Evolutionary conservation across 495 filamentous ascomycete species (phyloP), one percentile per base, ranked within the genome.

Genomic region (Sordaria brevicollis): DNA sequence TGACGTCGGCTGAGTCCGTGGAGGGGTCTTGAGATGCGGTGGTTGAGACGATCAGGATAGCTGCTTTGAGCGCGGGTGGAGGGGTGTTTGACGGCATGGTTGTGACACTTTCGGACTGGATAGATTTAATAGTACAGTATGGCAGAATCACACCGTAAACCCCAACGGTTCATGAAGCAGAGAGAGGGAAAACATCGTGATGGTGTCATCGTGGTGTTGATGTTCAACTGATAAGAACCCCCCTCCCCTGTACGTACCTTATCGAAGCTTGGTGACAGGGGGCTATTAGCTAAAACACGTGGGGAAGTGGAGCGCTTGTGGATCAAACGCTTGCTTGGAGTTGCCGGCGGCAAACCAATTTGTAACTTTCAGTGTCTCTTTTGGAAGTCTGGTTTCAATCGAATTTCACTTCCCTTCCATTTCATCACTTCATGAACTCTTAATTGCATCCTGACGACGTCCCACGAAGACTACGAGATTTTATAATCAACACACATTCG

Each of bases 31-130:
- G 82, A 31, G 88, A 88, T 37, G 95, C 95, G n/a, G 96, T 98
- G 67, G 96, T 95, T 2, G 95, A 98, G 54, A 99, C 86, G 74
- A 98, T 86, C 37, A 99, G 85, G 54, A 99, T 91, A 15, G 89
- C 91, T 34, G 89, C 91, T 72, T 78, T 85, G 29, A 94, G 79
- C 39, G 77, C 76, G 13, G 74, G 21, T 37, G 68, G 73, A 33
- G 79, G 76, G 76, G 85, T 62, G 8, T 6, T 15, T 62, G 49
- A 31, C 5, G 49, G 33, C 49, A 62, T 62, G 11, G 4, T 17
- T 31, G 13, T 3, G 5, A 29, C 83, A 33, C 35, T 70, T 2
- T 62, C 33, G 21, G 5, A 29, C 21, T 1, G 41, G 3, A 21
- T 19, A 4, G n/a, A 3, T 9, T 19, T 21, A 9, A 11, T 1